phyloP scores from a whole-genome alignment of 2,329 filamentous ascomycete genomes.

The Trichoderma koningii region DNA sequence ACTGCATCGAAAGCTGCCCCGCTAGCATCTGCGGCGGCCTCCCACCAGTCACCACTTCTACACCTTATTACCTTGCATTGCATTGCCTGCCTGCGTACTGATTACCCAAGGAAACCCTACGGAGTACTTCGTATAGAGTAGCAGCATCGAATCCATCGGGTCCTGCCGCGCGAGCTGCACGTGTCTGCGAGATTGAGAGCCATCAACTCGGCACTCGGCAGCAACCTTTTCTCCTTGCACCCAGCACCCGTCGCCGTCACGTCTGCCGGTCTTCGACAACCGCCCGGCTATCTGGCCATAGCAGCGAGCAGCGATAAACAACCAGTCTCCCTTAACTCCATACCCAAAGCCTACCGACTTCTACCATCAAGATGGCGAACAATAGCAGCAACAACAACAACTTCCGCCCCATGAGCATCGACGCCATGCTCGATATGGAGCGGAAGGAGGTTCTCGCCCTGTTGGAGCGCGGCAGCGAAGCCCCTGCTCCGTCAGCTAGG shows the following conservation, averaged over 20 bases:
- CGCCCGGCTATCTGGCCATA: neutral
- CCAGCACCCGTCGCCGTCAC: neutral
- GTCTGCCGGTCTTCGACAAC: neutral
- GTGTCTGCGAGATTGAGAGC: slow-evolving; percentile 11
- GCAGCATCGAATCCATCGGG: neutral
- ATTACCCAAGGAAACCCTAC: no score
- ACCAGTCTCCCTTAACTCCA: neutral
- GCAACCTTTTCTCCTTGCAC: neutral
- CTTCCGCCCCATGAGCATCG: slow-evolving; percentile 67
- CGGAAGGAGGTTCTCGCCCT: slow-evolving; percentile 70
- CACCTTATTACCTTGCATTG: no score
- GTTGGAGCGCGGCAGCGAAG: slow-evolving; percentile 55
- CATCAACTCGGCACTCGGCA: neutral
- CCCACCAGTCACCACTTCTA: slow-evolving; percentile 24
- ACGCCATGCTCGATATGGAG: slow-evolving; percentile 76
- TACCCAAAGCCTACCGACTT: neutral
- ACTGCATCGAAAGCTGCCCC: slow-evolving; percentile 26
- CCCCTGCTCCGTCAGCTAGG: slow-evolving; percentile 39
- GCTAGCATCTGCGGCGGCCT: slow-evolving; percentile 27
- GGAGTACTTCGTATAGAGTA: no score
- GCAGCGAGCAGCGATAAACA: neutral
- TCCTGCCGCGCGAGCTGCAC: neutral
- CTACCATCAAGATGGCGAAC: slow-evolving; percentile 38
- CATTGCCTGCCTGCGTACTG: no score
- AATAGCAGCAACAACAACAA: slow-evolving; percentile 32